These are phyloP conservation scores for Aspergillus homomorphus DNA, from an alignment of 495 filamentous ascomycete genomes.

Conservation along the genomic window DNA sequence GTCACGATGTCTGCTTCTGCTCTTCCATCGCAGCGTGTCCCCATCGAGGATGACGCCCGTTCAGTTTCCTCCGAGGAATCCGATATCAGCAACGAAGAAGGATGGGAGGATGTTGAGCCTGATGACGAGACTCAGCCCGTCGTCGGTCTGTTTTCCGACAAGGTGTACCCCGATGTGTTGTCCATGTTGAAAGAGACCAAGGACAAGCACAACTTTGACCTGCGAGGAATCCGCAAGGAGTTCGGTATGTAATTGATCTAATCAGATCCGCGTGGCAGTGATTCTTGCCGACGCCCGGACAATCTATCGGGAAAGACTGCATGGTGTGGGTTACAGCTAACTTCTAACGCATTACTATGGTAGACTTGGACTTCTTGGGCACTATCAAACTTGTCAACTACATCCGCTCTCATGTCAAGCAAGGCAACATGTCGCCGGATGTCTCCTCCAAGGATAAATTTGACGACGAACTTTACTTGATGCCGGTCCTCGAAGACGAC, in stretches of 20 bases:
- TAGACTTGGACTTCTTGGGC: conserved; percentile 76
- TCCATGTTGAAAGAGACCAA: conserved; percentile 73
- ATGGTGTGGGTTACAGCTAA: conserved; percentile 19
- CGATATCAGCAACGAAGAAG: conserved; percentile 58
- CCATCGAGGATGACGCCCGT: conserved; percentile 30
- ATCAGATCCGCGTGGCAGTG: neutral
- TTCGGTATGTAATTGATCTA: conserved; percentile 51
- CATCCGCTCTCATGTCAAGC: conserved; percentile 55
- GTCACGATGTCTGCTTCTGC: conserved; percentile 32
- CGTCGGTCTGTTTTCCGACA: conserved; percentile 68
- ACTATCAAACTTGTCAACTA: conserved; percentile 86
- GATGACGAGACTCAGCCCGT: conserved; percentile 63
- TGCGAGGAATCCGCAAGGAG: conserved; percentile 59
- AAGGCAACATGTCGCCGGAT: conserved; percentile 50
- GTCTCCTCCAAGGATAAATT: conserved; percentile 58
- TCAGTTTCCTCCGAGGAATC: conserved; percentile 44
- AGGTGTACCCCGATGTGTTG: conserved; percentile 59
- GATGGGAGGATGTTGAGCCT: conserved; percentile 78
- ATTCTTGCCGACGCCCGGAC: conserved; percentile 5
- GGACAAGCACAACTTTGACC: conserved; percentile 69
- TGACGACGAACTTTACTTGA: conserved; percentile 70
- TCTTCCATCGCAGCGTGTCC: conserved; percentile 19
- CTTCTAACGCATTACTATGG: conserved; percentile 4
- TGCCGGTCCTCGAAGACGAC: conserved; percentile 87
- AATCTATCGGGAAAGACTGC: conserved; percentile 11